A percentile compares a stretch with the other conserved stretches of the same genome.
These are phyloP conservation scores for Candida boidinii DNA, from an alignment of 805 yeast genomes.

Conservation along the genomic window DNA sequence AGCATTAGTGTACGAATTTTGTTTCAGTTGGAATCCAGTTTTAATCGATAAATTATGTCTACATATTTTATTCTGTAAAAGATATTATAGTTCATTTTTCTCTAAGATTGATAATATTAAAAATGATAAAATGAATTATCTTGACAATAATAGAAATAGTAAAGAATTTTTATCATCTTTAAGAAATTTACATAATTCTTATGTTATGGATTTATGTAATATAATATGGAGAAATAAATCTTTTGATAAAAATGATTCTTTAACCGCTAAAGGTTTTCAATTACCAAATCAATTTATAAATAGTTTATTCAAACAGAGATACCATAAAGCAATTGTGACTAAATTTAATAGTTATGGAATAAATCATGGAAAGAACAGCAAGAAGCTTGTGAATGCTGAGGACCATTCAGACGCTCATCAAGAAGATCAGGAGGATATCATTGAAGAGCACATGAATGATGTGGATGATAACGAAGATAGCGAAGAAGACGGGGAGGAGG, in stretches of 20 bases:
- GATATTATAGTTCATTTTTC: conserved; percentile 18
- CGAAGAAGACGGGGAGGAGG: conserved; percentile 20
- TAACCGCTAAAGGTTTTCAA: conserved; percentile 31
- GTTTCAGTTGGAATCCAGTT: conserved; percentile 35
- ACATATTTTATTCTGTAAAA: conserved; percentile 34
- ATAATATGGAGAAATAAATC: conserved; percentile 49
- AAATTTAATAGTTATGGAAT: conserved; percentile 22
- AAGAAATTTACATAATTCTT: conserved; percentile 35
- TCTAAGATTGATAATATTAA: too few relatives aligned
- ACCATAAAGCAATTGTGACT: conserved; percentile 18
- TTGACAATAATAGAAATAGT: background rate
- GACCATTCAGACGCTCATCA: too few relatives aligned
- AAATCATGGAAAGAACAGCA: too few relatives aligned
- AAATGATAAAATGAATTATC: conserved; percentile 3
- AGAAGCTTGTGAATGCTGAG: too few relatives aligned
- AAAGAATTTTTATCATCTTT: conserved; percentile 1
- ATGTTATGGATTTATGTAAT: conserved; percentile 48
- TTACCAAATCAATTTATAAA: conserved; percentile 25
- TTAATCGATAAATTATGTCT: conserved; percentile 37
- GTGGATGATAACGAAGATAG: too few relatives aligned
- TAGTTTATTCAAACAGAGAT: conserved; percentile 19
- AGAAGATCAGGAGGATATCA: too few relatives aligned
- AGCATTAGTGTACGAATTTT: conserved; percentile 25
- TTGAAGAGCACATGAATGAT: too few relatives aligned
- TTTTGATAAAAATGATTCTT: conserved; percentile 26